Evolutionary conservation across 805 yeast genomes (phyloP), one percentile per base, ranked within the genome.

Genomic region (Cyberlindnera veronae): DNA sequence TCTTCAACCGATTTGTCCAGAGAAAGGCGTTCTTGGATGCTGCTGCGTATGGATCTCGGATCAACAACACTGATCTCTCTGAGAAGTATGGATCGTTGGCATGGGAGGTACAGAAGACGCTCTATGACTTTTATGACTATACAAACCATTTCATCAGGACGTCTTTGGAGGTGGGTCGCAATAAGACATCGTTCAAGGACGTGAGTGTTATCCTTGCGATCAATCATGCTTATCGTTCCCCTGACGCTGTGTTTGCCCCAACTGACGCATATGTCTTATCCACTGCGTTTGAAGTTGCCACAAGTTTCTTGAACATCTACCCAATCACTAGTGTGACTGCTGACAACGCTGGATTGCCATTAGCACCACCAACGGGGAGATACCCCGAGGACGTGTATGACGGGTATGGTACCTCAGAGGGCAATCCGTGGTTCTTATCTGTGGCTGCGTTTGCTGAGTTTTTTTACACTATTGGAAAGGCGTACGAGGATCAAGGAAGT

Each of bases 21-120:
- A 29, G 39, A 23, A 36, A 22, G 29, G 39, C 39, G n/a, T 36
- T 36, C 23, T 21, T 36, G 23, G 39, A 36, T 20, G 39, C 39
- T 9, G 20, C 32, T 5, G 20, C 7, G n/a, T 36, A 36, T 28
- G 34, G 21, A 5, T 15, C 14, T 6, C 22, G 29, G 3, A 29
- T 23, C 15, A 22, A 20, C 26, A 21, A 22, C 6, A 22, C 29
- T 3, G 7, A 7, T 4, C 17, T 31, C 6, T 15, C 34, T 11
- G 4, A 12, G 13, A 7, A 20, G 6, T 31, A 31, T 13, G 17
- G n/a, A 8, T 13, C 15, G 6, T n/a, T 16, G 5, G 14, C 39
- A 11, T 23, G 15, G 11, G 28, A 22, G 13, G 22, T 36, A 14
- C 34, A 29, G 18, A 30, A 16, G 12, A 36, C 23, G 4, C n/a